Evolutionary conservation across 2,329 filamentous ascomycete species (phyloP).

Genomic region (Colletotrichum euphorbiae): DNA sequence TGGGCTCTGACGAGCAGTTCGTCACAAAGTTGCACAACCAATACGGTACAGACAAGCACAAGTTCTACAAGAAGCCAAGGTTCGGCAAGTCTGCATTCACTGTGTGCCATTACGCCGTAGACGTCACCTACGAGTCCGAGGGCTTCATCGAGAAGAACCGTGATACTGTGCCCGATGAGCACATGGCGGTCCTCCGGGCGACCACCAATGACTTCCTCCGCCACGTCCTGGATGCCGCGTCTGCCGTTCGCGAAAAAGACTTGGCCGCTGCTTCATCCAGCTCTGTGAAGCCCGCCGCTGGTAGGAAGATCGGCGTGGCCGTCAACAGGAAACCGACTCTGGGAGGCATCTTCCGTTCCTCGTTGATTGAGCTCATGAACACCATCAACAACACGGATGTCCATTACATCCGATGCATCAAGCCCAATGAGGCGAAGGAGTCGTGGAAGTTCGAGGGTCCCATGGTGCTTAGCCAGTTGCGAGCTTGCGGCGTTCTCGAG

Average conservation of each 20-base stretch:
- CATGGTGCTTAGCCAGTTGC: slow-evolving; percentile 96
- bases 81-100: slow-evolving; percentile 98
- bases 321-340: slow-evolving; percentile 97
- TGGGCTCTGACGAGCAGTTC: slow-evolving; percentile 97
- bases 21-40: slow-evolving; percentile 97
- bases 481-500: slow-evolving; percentile 98
- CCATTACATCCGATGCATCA: slow-evolving; percentile 99
- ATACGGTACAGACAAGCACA: slow-evolving; percentile 89
- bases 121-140: slow-evolving; percentile 98
- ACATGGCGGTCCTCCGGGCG: slow-evolving; percentile 89
- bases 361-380: slow-evolving; percentile 95
- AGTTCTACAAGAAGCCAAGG: slow-evolving; percentile 98
- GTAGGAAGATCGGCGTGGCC: slow-evolving; percentile 89
- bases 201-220: slow-evolving; percentile 88
- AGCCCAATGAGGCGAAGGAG: slow-evolving; percentile 96
- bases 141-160: slow-evolving; percentile 99
- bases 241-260: slow-evolving; percentile 91
- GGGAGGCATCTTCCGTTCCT: slow-evolving; percentile 98
- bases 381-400: slow-evolving; percentile 99
- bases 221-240: slow-evolving; percentile 86
- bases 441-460: slow-evolving; percentile 98
- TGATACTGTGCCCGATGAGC: slow-evolving; percentile 97
- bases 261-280: slow-evolving; percentile 70
- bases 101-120: slow-evolving; percentile 97
- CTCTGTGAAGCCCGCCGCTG: slow-evolving; percentile 83